Evolutionary conservation across 1,139 yeast species (phyloP), one percentile per base, ranked within the genome.

Genomic region (Diutina scorzettiae): DNA sequence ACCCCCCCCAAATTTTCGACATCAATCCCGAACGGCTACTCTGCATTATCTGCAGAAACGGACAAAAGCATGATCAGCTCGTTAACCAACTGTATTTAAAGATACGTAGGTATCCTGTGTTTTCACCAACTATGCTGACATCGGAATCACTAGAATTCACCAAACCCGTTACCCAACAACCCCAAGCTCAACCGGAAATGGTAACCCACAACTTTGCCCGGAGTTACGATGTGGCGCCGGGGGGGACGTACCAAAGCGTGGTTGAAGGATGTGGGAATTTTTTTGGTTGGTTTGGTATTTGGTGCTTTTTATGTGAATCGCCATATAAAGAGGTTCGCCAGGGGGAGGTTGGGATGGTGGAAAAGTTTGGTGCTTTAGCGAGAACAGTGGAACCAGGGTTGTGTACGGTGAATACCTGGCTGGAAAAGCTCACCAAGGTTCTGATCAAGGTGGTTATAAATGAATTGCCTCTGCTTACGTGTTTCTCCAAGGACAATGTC

Each of bases 401-500:
- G 44, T 66, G 73, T 20, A 74, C 74, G 51, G 78, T 81, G 43
- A 80, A 80, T 56, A 77, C 79, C 14, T 66, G 81, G 66, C 68
- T 79, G 41, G 87, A 81, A 54, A 71, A 63, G 47, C 58, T 81
- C 51, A 62, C 64, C 46, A 55, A 58, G 40, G 81, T 78, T 16
- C 70, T 72, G 47, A 71, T 80, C 50, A 73, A 74, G 61, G 68
- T 78, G 48, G 76, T 71, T 54, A 79, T 79, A 37, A 60, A 73
- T 51, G 86, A 80, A 49, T 72, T 81, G 40, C 84, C 86, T 1
- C 75, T 77, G 21, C 83, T 79, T 55, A 65, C 69, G 36, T 79
- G 85, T 60, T 72, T 80, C 63, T 80, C 89, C 24, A 71, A 74
- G 55, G 89, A 81, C 57, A 81, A 81, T 49, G 84, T 81, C 49